Conservation (phyloP, 1,284 basidiomycete species). For the Cryptococcus sp. region DNA sequence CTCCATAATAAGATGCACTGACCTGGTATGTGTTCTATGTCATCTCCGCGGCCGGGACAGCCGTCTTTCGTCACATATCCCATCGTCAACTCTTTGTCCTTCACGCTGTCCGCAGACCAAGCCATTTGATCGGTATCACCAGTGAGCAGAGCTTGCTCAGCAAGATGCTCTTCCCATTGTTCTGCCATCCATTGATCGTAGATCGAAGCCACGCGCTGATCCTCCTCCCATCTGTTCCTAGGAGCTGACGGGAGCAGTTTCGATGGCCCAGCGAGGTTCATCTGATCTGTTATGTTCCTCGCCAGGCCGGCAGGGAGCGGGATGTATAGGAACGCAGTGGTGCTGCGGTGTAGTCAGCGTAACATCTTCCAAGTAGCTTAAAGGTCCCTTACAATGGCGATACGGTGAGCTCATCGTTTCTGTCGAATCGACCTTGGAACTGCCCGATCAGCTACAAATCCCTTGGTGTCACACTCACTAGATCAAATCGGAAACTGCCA, state of each 20-base stretch:
- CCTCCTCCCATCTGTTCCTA: conserved; percentile 22
- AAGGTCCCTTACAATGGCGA: conserved; percentile 59
- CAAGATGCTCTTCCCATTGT: conserved; percentile 31
- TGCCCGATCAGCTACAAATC: conserved; percentile 13
- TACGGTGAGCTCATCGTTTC: conserved; percentile 74
- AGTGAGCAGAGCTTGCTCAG: conserved; percentile 1
- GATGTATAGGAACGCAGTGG: conserved; percentile 42
- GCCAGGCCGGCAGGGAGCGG: conserved; percentile 41
- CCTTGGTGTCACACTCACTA: conserved; percentile 47
- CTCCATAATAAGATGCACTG: background rate
- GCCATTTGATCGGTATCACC: conserved; percentile 1
- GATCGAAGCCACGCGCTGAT: conserved; percentile 25
- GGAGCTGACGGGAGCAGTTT: conserved; percentile 31
- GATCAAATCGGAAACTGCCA: conserved; percentile 72
- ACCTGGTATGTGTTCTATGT: conserved; percentile 51
- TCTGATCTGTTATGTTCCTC: conserved; percentile 35
- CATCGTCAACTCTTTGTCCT: conserved; percentile 30
- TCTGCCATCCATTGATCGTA: conserved; percentile 32
- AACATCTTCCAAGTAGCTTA: background rate
- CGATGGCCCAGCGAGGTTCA: conserved; percentile 50
- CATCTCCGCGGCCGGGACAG: conserved; percentile 47
- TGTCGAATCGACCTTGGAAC: conserved; percentile 66
- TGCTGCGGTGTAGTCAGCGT: conserved; percentile 22
- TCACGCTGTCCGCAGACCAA: background rate
- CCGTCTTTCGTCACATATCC: conserved; percentile 50